phyloP scores from a whole-genome alignment of 139 green algal species.

The Volvox reticuliferus region DNA sequence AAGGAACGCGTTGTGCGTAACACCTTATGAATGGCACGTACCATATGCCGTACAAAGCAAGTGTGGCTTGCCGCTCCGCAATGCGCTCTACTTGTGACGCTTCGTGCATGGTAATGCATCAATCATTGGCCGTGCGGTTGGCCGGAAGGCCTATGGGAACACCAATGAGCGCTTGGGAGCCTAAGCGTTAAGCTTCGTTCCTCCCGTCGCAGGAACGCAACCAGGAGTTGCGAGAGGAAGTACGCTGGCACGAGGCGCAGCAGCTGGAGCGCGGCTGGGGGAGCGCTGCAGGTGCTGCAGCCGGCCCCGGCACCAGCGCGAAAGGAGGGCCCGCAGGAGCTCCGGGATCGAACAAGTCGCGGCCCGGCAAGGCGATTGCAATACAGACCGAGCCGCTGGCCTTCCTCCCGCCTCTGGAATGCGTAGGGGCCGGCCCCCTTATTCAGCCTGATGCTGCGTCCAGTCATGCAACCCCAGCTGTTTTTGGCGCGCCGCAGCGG shows the following conservation, averaged over 20 bases:
- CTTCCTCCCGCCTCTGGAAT: background rate
- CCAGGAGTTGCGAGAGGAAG: conserved; percentile 81
- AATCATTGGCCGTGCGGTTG: no score
- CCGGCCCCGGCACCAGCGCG: conserved; percentile 5
- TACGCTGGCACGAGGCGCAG: conserved; percentile 80
- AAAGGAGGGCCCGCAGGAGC: background rate
- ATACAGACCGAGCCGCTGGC: conserved; percentile 7
- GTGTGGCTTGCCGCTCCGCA: no score
- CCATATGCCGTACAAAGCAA: no score
- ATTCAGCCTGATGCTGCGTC: background rate
- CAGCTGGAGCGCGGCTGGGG: conserved; percentile 61
- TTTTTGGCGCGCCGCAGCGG: background rate
- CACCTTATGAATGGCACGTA: no score
- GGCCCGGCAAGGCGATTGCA: background rate
- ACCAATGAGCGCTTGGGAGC: no score
- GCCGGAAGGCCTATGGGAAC: no score
- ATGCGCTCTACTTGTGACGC: no score
- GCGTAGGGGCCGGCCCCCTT: background rate
- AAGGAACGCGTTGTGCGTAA: no score
- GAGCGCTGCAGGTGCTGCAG: background rate
- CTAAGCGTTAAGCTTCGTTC: no score
- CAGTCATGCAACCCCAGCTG: background rate
- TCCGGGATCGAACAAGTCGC: background rate
- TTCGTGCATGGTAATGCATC: no score
- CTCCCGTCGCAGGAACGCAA: conserved; percentile 66